These are phyloP conservation scores for Penstemon newberryi DNA, from an alignment of 257 asterid species.

Conservation along the genomic window DNA sequence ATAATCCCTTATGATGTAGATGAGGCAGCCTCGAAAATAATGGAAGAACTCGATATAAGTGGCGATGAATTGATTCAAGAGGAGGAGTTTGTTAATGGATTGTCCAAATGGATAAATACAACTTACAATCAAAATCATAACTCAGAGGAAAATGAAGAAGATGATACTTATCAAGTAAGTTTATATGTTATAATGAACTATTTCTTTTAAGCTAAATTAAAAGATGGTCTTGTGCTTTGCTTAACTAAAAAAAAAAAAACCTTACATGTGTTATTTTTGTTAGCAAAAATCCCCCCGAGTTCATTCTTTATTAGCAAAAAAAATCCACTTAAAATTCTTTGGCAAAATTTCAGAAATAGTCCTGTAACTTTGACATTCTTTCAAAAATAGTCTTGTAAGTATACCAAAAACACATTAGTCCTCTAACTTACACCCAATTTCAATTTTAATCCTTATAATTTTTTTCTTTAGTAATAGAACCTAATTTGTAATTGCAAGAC, in stretches of 20 bases:
- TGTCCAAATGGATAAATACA: slow-evolving; percentile 27
- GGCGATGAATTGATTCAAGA: slow-evolving; percentile 27
- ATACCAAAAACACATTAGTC: no score
- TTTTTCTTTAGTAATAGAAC: no score
- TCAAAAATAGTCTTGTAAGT: no score
- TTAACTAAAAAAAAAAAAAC: neutral
- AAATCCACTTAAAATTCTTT: no score
- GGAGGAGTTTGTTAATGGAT: slow-evolving; percentile 36
- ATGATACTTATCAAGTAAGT: slow-evolving; percentile 36
- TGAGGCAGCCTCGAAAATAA: slow-evolving; percentile 34
- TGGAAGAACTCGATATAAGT: slow-evolving; percentile 41
- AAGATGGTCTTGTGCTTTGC: neutral
- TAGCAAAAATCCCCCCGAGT: neutral
- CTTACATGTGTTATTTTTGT: neutral
- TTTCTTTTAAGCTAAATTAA: neutral
- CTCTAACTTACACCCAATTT: no score
- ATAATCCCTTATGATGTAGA: slow-evolving; percentile 13
- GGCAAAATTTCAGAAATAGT: no score
- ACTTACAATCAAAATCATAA: neutral
- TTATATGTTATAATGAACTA: neutral
- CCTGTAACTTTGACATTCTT: no score
- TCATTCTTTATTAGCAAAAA: no score
- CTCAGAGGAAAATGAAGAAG: slow-evolving; percentile 36
- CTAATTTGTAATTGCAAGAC: no score
- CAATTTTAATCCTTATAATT: no score